Evolutionary conservation across 768 basidiomycete species (phyloP), one percentile per base, ranked within the genome.

Genomic region (Amanita rimosa): DNA sequence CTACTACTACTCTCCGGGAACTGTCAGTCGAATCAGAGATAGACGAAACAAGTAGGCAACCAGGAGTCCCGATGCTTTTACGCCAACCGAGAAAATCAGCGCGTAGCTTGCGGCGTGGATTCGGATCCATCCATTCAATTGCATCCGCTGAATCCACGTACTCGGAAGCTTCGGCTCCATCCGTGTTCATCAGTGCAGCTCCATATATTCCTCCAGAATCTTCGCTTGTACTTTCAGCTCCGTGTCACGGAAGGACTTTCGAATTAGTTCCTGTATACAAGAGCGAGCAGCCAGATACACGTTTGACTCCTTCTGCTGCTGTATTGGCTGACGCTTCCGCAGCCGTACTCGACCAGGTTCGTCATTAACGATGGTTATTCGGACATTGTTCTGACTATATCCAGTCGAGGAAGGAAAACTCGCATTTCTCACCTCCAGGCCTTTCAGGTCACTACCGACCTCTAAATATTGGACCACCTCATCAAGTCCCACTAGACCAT

Each of bases 61-160:
- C 24, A 1, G 17, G 46, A 27, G 46, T 47, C 46, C 46, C 46
- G n/a, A 47, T 47, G 46, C 46, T 47, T 14, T 27, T 47, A n/a
- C 46, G 46, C 17, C 46, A 47, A n/a, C 46, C 46, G 19, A 47
- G 46, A 16, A 47, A 17, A 38, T 43, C 26, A 13, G 24, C 9
- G 11, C 37, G 14, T 14, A 38, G n/a, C 27, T 36, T 14, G 19
- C 46, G 17, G 10, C 44, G 17, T 2, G 61, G 62, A 46, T 59
- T 64, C 2, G 60, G 55, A 9, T 69, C 67, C 35, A 54, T 67
- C 11, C 67, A 70, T 53, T 69, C 69, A 21, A 55, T 59, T 10
- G 62, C 59, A 4, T 70, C 68, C 14, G 67, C 67, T 22, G 31
- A 24, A 11, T 37, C 45, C 9, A 24, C 22, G 14, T 46, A 46